Conservation (phyloP, 768 basidiomycete species). For the Kwoniella heveanensis region DNA sequence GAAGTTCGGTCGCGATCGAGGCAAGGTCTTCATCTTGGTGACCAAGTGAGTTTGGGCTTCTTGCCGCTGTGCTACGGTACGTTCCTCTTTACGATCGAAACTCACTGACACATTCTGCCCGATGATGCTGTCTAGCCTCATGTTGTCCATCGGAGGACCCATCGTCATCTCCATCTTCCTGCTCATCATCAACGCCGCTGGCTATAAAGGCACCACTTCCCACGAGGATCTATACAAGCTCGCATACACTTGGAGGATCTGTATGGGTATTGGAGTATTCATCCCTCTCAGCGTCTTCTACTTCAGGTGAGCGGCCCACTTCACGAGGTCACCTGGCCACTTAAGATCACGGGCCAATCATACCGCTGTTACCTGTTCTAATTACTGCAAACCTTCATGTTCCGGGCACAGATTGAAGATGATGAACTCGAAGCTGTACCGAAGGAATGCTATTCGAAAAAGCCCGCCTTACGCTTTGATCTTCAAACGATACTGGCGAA, state of each 20-base stretch:
- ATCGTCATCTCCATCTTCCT: conserved; percentile 69
- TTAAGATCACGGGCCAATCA: no score
- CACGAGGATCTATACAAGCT: conserved; percentile 31
- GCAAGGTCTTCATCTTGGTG: conserved; percentile 75
- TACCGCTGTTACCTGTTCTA: not conserved
- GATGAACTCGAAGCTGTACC: conserved; percentile 68
- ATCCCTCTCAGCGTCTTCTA: conserved; percentile 70
- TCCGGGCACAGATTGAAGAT: conserved; percentile 65
- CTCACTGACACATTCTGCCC: no score
- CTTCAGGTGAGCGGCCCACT: conserved; percentile 33
- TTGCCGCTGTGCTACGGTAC: not conserved
- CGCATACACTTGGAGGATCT: conserved; percentile 35
- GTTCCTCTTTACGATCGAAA: no score
- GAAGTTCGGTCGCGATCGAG: conserved; percentile 64
- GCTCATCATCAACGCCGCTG: conserved; percentile 64
- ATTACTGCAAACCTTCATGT: not conserved
- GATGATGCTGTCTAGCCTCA: conserved; percentile 31
- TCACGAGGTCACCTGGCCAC: no score
- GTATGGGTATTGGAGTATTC: conserved; percentile 66
- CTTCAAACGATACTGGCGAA: conserved; percentile 67
- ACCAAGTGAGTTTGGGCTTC: conserved; percentile 62
- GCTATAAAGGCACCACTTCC: conserved; percentile 32
- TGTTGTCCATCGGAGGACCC: conserved; percentile 66
- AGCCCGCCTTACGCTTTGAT: conserved; percentile 61
- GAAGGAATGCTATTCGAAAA: conserved; percentile 67